Evolutionary conservation across 1,284 basidiomycete genomes (phyloP).

Genomic region (Vanrija humicola): DNA sequence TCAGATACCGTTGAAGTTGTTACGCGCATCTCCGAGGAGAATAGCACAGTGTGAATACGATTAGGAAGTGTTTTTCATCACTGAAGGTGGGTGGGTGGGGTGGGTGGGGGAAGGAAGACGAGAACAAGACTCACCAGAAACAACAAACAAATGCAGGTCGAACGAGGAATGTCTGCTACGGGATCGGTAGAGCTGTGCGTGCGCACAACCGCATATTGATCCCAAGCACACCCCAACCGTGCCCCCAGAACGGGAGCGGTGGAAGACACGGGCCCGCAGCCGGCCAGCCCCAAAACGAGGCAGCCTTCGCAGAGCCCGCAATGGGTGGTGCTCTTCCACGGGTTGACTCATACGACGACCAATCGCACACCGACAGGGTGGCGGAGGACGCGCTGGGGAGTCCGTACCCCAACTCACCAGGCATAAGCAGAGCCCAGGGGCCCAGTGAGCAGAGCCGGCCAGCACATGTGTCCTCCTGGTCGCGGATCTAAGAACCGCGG

Average conservation of each 20-base stretch:
- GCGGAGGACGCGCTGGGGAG: slow-evolving; percentile 35
- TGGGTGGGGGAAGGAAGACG: not conserved
- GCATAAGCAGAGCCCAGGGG: not conserved
- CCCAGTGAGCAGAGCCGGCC: slow-evolving; percentile 18
- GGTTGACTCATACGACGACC: slow-evolving; percentile 50
- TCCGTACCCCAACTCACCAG: slow-evolving; percentile 1
- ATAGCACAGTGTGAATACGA: slow-evolving; percentile 50
- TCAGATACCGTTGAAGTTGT: slow-evolving; percentile 49
- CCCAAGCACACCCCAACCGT: slow-evolving; percentile 10
- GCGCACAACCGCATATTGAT: not conserved
- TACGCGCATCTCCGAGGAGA: slow-evolving; percentile 41
- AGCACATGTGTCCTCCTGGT: slow-evolving; percentile 37
- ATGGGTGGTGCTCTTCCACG: slow-evolving; percentile 40
- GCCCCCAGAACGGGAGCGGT: slow-evolving; percentile 5
- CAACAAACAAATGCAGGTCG: not conserved
- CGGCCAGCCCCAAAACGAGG: slow-evolving; percentile 3
- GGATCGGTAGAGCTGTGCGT: slow-evolving; percentile 2
- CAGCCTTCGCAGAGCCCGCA: not conserved
- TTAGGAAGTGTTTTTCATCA: slow-evolving; percentile 48
- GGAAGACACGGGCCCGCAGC: not conserved
- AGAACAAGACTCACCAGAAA: slow-evolving; percentile 10
- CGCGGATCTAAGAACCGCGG: slow-evolving; percentile 51
- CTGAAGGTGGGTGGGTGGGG: slow-evolving; percentile 10
- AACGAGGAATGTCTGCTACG: slow-evolving; percentile 15
- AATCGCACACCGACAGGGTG: slow-evolving; percentile 47